Evolutionary conservation across 1,284 basidiomycete genomes (phyloP).

Genomic region (Rhodotorula glutinis): DNA sequence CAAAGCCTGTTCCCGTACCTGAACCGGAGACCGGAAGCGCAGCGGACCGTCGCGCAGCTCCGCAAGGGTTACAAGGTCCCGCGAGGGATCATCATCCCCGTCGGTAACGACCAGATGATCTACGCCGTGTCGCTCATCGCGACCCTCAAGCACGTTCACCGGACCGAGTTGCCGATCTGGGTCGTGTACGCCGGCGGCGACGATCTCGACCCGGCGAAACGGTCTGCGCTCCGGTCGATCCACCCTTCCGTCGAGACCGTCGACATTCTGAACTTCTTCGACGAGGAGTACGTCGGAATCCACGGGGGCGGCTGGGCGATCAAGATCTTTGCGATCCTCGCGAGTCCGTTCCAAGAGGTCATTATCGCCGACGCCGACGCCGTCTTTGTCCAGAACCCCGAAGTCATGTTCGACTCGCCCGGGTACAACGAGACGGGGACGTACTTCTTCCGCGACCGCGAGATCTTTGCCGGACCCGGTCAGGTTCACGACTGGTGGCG

Average conservation of each 20-base stretch:
- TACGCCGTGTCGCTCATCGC: slow-evolving; percentile 38
- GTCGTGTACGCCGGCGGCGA: slow-evolving; percentile 38
- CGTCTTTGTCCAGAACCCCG: slow-evolving; percentile 37
- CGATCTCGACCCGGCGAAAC: slow-evolving; percentile 31
- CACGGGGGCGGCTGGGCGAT: slow-evolving; percentile 39
- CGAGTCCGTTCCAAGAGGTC: slow-evolving; percentile 30
- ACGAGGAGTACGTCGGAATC: slow-evolving; percentile 35
- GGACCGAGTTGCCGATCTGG: slow-evolving; percentile 34
- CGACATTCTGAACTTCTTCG: slow-evolving; percentile 35
- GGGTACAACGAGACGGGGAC: slow-evolving; percentile 38
- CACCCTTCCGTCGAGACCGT: slow-evolving; percentile 33
- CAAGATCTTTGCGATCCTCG: slow-evolving; percentile 38
- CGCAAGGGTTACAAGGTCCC: slow-evolving; percentile 10
- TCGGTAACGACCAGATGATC: slow-evolving; percentile 37
- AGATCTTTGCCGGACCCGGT: slow-evolving; percentile 39
- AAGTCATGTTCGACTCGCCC: slow-evolving; percentile 26
- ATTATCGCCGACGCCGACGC: slow-evolving; percentile 41
- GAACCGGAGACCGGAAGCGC: slow-evolving; percentile 14
- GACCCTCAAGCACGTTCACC: slow-evolving; percentile 38
- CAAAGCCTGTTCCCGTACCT: slow-evolving; percentile 31
- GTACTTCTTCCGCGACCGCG: slow-evolving; percentile 38
- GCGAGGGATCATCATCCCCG: slow-evolving; percentile 34
- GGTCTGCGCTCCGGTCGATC: slow-evolving; percentile 34
- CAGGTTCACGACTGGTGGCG: slow-evolving; percentile 38
- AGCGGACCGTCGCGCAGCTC: slow-evolving; percentile 21